Base-by-base conservation (phyloP, 352 stramenopile species). In the Pseudoperonospora humuli region DNA sequence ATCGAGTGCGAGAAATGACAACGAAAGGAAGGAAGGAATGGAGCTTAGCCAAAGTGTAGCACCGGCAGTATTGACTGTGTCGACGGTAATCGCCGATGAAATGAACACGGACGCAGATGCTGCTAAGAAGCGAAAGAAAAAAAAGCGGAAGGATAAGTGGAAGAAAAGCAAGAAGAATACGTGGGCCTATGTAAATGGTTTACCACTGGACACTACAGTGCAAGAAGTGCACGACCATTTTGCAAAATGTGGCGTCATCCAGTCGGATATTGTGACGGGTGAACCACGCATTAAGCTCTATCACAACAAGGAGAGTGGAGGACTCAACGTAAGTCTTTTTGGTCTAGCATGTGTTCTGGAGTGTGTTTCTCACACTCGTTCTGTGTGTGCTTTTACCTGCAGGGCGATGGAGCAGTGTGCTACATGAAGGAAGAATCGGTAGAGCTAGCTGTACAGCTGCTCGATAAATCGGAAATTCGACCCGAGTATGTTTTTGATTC, bases 211-310 rank as follows among this genome's bases (percentile, higher is more conserved):
- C 50, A 64, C 92, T 7, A 95, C 87, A 8, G 62, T 88, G 20
- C 64, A 97, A 41, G 94, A 98, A 66, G 65, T 98, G 4, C 67
- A 81, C 19, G 69, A 89, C 27, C 87, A 97, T 54, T 98, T 98
- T 69, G 73, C 61, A 39, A 98, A 97, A 55, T 95, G 81, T 28
- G 95, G 95, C 7, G 84, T 98, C 24, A 81, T 98, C 35, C 93
- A 97, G 58, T 75, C 93, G 17, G 93, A 98, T 69, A 88, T 97
- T 37, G 69, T 85, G 29, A 96, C 85, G 10, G 73, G 95, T 35
- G 70, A 92, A 40, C 94, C 93, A 7, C 95, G 95, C 39, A 95
- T 98, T 50, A 98, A 98, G 54, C 60, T 98, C 3, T 98, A 98
- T 64, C 46, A 75, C 36, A 74, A 93, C 61, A 93, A 93, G 47